These are phyloP conservation scores for Saccharomyces jurei DNA, from an alignment of 805 yeast species.

Conservation along the genomic window DNA sequence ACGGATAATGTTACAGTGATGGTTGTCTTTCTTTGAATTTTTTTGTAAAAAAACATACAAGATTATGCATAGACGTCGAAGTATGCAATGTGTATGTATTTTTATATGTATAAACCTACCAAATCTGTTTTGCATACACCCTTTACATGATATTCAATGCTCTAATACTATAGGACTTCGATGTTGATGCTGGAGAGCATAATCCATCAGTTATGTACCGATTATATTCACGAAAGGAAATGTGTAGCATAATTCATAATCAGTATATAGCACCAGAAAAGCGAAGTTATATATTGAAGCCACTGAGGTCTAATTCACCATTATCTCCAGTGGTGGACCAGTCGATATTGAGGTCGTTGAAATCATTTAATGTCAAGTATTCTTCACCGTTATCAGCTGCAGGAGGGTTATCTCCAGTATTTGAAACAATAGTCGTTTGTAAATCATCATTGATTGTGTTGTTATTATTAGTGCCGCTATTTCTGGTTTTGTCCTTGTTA, in stretches of 20 bases:
- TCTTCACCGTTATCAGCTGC: conserved; percentile 22
- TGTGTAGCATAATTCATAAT: not conserved
- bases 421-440: conserved; percentile 10
- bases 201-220: not conserved
- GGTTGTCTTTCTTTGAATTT: conserved; percentile 47
- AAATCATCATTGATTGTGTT: conserved; percentile 2
- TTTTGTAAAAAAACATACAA: not conserved
- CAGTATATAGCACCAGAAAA: not conserved
- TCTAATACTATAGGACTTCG: not conserved
- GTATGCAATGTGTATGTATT: conserved; percentile 1
- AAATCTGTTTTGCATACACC: not conserved
- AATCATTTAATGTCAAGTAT: conserved; percentile 30
- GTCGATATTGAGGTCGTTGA: conserved; percentile 30
- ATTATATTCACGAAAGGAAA: not conserved
- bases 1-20: conserved; percentile 91
- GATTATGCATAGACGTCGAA: not conserved
- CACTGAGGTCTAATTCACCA: conserved; percentile 23
- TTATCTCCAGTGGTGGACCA: conserved; percentile 27
- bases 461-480: conserved; percentile 4
- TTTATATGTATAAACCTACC: conserved; percentile 1
- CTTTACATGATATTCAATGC: not conserved
- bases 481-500: not conserved
- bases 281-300: conserved; percentile 17
- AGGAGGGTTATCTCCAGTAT: conserved; percentile 4
- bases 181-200: not conserved